phyloP scores from a whole-genome alignment of 2,329 filamentous ascomycete species.

The Talaromyces sp. region DNA sequence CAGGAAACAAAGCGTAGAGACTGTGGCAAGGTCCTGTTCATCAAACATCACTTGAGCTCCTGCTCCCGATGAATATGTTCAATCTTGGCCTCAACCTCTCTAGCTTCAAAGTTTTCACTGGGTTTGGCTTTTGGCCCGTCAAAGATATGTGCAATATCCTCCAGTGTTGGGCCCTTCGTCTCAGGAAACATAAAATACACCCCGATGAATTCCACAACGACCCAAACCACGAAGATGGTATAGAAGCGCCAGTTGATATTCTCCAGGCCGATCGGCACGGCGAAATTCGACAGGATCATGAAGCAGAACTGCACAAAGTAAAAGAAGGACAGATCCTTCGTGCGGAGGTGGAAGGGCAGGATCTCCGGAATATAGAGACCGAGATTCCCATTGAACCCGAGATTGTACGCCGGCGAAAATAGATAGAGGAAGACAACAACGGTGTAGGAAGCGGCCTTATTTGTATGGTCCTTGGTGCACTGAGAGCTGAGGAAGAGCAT shows the following conservation, averaged over 20 bases:
- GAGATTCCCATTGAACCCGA: conserved; percentile 30
- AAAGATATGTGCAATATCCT: conserved; percentile 69
- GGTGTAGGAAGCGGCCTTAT: conserved; percentile 22
- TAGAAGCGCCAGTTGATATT: conserved; percentile 11
- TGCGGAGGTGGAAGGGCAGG: conserved; percentile 40
- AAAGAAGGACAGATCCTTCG: conserved; percentile 34
- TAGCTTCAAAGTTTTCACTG: neutral
- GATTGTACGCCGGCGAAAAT: conserved; percentile 32
- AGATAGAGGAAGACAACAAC: conserved; percentile 28
- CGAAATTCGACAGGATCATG: conserved; percentile 12
- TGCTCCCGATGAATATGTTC: neutral
- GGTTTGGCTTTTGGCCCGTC: conserved; percentile 58
- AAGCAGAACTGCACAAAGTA: conserved; percentile 25
- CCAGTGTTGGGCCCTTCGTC: conserved; percentile 68
- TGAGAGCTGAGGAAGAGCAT: conserved; percentile 56
- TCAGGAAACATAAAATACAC: conserved; percentile 52
- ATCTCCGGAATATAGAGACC: conserved; percentile 31
- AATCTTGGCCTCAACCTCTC: neutral
- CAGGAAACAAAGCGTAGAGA: neutral
- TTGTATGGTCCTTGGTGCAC: conserved; percentile 19
- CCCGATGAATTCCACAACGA: conserved; percentile 32
- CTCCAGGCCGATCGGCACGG: conserved; percentile 53
- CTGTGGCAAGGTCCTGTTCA: neutral
- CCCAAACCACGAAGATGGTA: conserved; percentile 24
- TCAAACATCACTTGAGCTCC: neutral